Base-by-base conservation (phyloP, 2,329 filamentous ascomycete genomes). In the Amesomyces nigricolor region DNA sequence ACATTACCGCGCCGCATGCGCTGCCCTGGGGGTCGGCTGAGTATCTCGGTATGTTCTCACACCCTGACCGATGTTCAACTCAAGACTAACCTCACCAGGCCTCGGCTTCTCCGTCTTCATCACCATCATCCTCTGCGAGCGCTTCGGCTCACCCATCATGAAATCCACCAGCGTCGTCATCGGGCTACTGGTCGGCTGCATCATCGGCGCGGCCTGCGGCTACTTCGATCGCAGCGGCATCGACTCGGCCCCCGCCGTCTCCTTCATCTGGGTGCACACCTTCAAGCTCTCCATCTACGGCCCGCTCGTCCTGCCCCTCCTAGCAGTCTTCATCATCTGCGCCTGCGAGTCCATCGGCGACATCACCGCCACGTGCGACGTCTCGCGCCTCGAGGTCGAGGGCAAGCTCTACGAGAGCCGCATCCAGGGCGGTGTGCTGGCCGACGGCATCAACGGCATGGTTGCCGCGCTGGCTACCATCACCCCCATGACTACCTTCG, bases 71-170 rank as follows among this genome's bases (percentile, higher is more conserved):
- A 14, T 26, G 4, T 22, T 22, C 14, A n/a, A 8, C 9, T 7
- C 30, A 5, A 19, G 2, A 47, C 52, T 50, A 14, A 54, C 46
- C 30, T 13, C 5, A 68, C 69, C 78, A 11, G 56, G 56, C 40
- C 79, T 94, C 2, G 89, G 89, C 0, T 91, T 94, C 72, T 83
- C 83, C 44, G 89, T 91, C 37, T 92, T 92, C 66, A 63, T 87
- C 44, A 87, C 86, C 29, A 92, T 94, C 66, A 85, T 94, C 58
- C 67, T 92, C 11, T 89, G 87, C 67, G 89, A 94, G 70, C 81
- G 88, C 10, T 91, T 91, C 63, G 89, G 89, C 1, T 80, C 87
- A 0, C 89, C 89, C 0, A 87, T 94, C 61, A 91, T 94, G 87
- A 91, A 91, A 67, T 88, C 84, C 2, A 87, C 83, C 7, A 84